phyloP scores from a whole-genome alignment of 2,329 filamentous ascomycete species.

The Polytolypa hystricis region DNA sequence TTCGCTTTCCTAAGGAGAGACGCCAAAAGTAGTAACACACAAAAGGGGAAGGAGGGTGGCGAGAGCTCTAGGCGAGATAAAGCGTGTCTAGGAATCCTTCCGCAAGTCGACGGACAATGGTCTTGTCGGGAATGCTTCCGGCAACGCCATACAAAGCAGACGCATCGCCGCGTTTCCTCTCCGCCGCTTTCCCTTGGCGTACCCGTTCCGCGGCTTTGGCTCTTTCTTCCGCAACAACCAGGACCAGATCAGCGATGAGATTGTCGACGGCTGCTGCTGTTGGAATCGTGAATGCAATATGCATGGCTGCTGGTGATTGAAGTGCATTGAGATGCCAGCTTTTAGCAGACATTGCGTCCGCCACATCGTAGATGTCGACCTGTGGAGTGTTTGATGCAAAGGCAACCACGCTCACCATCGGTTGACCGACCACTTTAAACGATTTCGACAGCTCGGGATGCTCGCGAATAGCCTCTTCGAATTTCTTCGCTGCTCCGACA shows the following conservation, averaged over 20 bases:
- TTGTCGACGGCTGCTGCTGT: constrained; percentile 71
- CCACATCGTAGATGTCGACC: constrained; percentile 90
- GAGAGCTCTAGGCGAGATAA: too few species aligned
- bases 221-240: constrained; percentile 53
- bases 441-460: constrained; percentile 59
- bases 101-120: constrained; percentile 80
- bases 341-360: constrained; percentile 70
- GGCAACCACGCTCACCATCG: constrained; percentile 80
- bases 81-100: constrained; percentile 84
- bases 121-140: constrained; percentile 90
- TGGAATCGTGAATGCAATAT: constrained; percentile 85
- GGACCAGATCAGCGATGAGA: constrained; percentile 58
- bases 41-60: too few species aligned
- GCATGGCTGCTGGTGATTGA: constrained; percentile 82
- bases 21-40: too few species aligned
- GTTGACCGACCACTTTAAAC: constrained; percentile 70
- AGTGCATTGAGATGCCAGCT: constrained; percentile 96
- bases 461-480: constrained; percentile 61
- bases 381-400: constrained; percentile 59
- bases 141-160: constrained; percentile 91
- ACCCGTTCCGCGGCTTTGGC: constrained; percentile 67
- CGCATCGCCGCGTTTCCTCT: constrained; percentile 52
- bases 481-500: constrained; percentile 73
- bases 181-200: constrained; percentile 44
- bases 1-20: too few species aligned